Percentiles rank a stretch among this genome's conserved stretches.
Conservation (phyloP, 78 protist species). For the Cavenderia fasciculata region DNA sequence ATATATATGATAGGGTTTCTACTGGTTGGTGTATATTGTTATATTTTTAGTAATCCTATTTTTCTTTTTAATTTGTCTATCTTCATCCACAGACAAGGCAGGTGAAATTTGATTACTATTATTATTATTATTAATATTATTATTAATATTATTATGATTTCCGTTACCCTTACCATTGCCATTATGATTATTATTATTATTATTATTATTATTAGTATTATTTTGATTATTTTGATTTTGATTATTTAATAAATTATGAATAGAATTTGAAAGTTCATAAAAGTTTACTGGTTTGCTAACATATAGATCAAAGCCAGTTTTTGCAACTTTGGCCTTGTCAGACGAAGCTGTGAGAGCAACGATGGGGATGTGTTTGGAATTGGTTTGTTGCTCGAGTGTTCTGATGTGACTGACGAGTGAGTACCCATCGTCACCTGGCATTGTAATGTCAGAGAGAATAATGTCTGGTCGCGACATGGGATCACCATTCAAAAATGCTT, state of each 20-base stretch:
- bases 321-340: constrained; percentile 8
- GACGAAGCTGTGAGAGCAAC: constrained; percentile 39
- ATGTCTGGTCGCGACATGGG: not conserved
- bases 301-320: constrained; percentile 23
- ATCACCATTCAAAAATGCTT: not conserved
- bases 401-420: constrained; percentile 10
- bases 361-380: constrained; percentile 9
- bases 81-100: no score
- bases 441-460: constrained; percentile 36
- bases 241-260: constrained; percentile 1
- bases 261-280: constrained; percentile 23
- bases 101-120: no score
- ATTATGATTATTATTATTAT: not conserved
- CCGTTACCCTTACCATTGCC: not conserved
- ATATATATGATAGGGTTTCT: no score
- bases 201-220: not conserved
- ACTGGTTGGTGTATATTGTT: no score
- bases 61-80: no score
- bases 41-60: no score
- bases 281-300: constrained; percentile 49
- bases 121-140: no score
- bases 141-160: not conserved
- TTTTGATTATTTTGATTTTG: not conserved
- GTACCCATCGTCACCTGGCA: constrained; percentile 63
- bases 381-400: not conserved